Evolutionary conservation across 768 basidiomycete genomes (phyloP).

Genomic region (Cystofilobasidium bisporidii): DNA sequence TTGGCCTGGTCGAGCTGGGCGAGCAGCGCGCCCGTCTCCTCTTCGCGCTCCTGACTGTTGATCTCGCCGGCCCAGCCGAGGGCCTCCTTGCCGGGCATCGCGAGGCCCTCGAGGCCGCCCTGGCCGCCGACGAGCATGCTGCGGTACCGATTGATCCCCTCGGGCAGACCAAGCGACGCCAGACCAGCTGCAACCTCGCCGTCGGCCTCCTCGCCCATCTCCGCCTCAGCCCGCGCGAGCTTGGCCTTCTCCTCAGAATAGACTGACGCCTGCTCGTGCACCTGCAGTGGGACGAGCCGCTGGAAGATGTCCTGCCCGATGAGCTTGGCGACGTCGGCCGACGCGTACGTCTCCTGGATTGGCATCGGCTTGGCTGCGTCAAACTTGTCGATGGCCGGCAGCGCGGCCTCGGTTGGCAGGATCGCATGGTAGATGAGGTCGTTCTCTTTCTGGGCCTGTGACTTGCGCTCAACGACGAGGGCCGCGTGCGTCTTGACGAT

Average conservation of each 20-base stretch:
- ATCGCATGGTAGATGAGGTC: constrained; percentile 95
- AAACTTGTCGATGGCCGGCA: constrained; percentile 73
- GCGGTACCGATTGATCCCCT: constrained; percentile 55
- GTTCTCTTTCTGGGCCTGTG: constrained; percentile 76
- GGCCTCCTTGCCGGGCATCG: constrained; percentile 10
- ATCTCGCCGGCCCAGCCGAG: constrained; percentile 34
- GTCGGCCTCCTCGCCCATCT: constrained; percentile 74
- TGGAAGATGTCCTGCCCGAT: constrained; percentile 88
- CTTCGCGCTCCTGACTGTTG: constrained; percentile 49
- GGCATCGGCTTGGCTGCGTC: constrained; percentile 58
- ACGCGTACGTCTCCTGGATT: constrained; percentile 87
- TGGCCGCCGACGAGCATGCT: constrained; percentile 59
- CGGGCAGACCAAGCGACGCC: constrained; percentile 70
- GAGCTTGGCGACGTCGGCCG: constrained; percentile 83
- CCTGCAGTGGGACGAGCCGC: constrained; percentile 76
- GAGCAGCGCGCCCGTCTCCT: constrained; percentile 58
- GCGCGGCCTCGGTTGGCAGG: constrained; percentile 63
- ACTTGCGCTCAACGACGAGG: constrained; percentile 62
- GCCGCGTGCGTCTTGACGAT: constrained; percentile 74
- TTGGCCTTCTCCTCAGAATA: constrained; percentile 99
- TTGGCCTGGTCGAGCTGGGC: constrained; percentile 58
- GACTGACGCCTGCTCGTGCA: constrained; percentile 89
- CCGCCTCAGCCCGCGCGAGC: constrained; percentile 74
- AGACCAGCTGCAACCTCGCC: constrained; percentile 66
- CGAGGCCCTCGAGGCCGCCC: constrained; percentile 36